A percentile compares a stretch with the other conserved stretches of the same genome.
phyloP scores from a whole-genome alignment of 164 flowering plant genomes.

The Stephania yunnanensis region DNA sequence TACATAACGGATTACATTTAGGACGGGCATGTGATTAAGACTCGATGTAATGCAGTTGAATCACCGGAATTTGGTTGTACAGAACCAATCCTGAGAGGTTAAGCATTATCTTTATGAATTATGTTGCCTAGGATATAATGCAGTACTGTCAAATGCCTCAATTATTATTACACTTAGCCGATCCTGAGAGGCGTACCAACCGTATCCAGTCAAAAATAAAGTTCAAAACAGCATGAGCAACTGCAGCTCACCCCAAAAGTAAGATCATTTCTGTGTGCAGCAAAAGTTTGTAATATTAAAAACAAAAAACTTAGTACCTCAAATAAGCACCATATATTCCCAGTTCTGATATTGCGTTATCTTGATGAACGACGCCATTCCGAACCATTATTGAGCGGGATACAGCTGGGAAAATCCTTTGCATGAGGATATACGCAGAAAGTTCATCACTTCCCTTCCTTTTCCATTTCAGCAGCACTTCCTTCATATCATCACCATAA shows the following conservation, averaged over 20 bases:
- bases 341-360: conserved; percentile 70
- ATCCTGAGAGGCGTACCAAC: no score
- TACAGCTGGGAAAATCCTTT: conserved; percentile 71
- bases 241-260: background rate
- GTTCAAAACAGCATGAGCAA: background rate
- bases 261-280: background rate
- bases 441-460: conserved; percentile 56
- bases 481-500: conserved; percentile 70
- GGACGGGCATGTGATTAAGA: background rate
- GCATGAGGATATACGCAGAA: conserved; percentile 95
- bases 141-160: no score
- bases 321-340: conserved; percentile 80
- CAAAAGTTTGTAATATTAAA: background rate
- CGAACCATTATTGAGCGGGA: conserved; percentile 51
- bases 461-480: conserved; percentile 48
- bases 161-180: no score
- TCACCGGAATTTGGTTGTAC: background rate
- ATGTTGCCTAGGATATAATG: no score
- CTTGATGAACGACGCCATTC: conserved; percentile 65
- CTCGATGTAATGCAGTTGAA: background rate
- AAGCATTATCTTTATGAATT: no score
- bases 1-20: background rate
- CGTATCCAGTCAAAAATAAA: background rate
- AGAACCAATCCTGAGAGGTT: background rate
- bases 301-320: conserved; percentile 32